Evolutionary conservation across 352 stramenopile species (phyloP), one percentile per base, ranked within the genome.

Genomic region (Phytopythium ostracodes): DNA sequence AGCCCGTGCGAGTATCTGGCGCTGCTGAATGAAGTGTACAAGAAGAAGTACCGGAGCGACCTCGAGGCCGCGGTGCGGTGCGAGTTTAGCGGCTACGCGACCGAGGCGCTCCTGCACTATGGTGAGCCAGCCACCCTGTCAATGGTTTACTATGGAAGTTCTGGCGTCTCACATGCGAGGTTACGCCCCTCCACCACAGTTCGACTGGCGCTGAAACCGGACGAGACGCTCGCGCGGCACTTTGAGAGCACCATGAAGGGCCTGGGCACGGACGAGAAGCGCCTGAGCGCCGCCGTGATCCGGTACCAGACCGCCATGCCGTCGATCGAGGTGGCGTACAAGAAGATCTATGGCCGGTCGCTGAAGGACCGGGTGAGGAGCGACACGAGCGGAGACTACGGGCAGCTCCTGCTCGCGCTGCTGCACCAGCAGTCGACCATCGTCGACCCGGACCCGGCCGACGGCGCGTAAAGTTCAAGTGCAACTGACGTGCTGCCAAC

Each of bases 51-150:
- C 59, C 78, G 84, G 51, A 88, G 81, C 71, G 68, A 71, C 22
- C 66, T 90, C 42, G 70, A 79, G 46, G 54, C 72, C 31, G 81
- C 78, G 17, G 75, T 91, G 33, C 70, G 83, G 27, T 76, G 73
- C 55, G 84, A 93, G 65, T 93, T 93, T 60, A 74, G 71, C 27
- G 81, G 81, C 51, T 73, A 88, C 63, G 76, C 80, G 9, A 72
- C 77, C 64, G 64, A 76, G 25, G 75, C 81, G 25, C 77, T 93
- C 15, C 60, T 88, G 56, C 88, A 78, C 65, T 85, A 88, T 52
- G 75, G 80, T 89, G 60, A 42, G 80, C 70, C 15, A 42, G 80
- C 70, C 15, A 31, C 1, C 8, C 29, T 6, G 31, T 20, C 9
- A 17, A 1, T 25, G 31, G 49, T 54, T 14, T 46, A 25, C 43